Conservation (phyloP, 352 stramenopile genomes). For the Globisporangium sylvaticum region DNA sequence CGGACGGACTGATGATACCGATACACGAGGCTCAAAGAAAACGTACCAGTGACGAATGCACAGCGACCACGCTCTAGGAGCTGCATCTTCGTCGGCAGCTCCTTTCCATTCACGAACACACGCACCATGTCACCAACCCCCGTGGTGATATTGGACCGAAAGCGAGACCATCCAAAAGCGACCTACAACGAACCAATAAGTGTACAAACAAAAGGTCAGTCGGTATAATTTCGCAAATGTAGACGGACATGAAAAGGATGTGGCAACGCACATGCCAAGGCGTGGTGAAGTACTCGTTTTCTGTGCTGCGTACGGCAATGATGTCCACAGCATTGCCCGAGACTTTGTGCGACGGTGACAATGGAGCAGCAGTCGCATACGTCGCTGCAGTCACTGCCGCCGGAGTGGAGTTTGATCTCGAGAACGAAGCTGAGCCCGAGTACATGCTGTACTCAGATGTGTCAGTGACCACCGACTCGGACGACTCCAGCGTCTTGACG, state of each 20-base stretch:
- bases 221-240: too few relatives aligned
- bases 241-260: neutral
- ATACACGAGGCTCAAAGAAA: neutral
- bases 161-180: conserved; percentile 68
- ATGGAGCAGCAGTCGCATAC: conserved; percentile 8
- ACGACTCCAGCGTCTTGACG: neutral
- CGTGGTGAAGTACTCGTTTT: conserved; percentile 57
- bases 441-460: conserved; percentile 10
- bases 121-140: conserved; percentile 69
- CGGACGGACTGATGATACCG: neutral
- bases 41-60: conserved; percentile 53
- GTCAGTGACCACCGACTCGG: conserved; percentile 14
- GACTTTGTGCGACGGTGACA: conserved; percentile 55
- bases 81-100: conserved; percentile 75
- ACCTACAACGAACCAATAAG: conserved; percentile 23
- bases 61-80: conserved; percentile 64
- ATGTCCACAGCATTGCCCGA: conserved; percentile 78
- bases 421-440: conserved; percentile 10
- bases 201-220: neutral
- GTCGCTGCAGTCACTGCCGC: neutral
- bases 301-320: conserved; percentile 61
- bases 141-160: conserved; percentile 49
- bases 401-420: conserved; percentile 17
- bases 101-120: conserved; percentile 73
- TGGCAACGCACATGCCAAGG: conserved; percentile 57